phyloP scores from a whole-genome alignment of 306 rosid species.

The Cucumis sativus region DNA sequence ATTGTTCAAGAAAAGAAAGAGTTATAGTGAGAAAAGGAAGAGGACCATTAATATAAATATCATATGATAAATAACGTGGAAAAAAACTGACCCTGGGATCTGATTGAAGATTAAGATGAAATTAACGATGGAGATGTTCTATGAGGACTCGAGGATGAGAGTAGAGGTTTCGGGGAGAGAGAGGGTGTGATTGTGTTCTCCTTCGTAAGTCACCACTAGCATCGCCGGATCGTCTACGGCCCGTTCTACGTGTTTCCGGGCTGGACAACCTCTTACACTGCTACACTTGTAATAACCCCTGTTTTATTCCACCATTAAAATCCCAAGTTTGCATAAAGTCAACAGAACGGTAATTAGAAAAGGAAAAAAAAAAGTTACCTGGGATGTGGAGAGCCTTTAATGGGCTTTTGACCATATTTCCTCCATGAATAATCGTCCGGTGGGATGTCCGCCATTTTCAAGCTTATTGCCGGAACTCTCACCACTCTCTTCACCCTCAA shows the following conservation, averaged over 20 bases:
- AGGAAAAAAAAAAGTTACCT: conserved; percentile 22
- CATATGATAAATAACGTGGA: conserved; percentile 22
- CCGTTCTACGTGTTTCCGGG: conserved; percentile 87
- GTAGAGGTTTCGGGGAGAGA: conserved; percentile 50
- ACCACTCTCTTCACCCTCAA: conserved; percentile 57
- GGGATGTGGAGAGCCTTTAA: conserved; percentile 89
- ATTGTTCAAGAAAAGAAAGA: conserved; percentile 11
- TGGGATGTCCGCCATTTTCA: conserved; percentile 82
- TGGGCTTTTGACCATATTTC: conserved; percentile 84
- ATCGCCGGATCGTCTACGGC: conserved; percentile 81
- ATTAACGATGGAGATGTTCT: neutral
- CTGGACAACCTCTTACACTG: conserved; percentile 94
- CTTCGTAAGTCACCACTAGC: conserved; percentile 87
- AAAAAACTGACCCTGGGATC: conserved; percentile 32
- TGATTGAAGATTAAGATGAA: conserved; percentile 35
- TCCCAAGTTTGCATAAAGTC: neutral
- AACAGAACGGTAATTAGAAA: neutral
- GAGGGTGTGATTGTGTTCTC: conserved; percentile 76
- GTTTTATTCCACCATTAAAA: neutral
- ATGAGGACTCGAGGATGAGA: conserved; percentile 79
- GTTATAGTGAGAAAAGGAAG: conserved; percentile 8
- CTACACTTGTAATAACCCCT: conserved; percentile 99
- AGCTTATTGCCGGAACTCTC: conserved; percentile 71
- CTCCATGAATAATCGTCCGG: conserved; percentile 93
- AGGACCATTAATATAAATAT: conserved; percentile 16